Conservation (phyloP, 148 eudicot genomes). For the Cornus kousa region DNA sequence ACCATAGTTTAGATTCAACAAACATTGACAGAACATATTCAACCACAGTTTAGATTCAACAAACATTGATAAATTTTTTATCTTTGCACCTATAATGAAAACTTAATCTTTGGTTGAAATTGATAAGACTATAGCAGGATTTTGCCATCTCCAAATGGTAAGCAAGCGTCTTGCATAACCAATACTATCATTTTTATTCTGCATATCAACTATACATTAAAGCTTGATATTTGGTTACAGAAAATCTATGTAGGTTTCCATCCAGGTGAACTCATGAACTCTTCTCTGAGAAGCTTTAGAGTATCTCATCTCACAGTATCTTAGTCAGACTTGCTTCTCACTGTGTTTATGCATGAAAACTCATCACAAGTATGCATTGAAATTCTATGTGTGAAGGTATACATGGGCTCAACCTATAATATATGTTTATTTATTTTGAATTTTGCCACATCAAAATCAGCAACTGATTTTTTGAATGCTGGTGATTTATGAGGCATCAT, state of each 20-base stretch:
- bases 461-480: not conserved
- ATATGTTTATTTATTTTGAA: not conserved
- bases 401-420: not conserved
- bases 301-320: not conserved
- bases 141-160: not conserved
- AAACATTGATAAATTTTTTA: not conserved
- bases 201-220: not conserved
- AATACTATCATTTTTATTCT: not conserved
- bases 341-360: not conserved
- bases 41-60: not conserved
- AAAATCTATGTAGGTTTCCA: not conserved
- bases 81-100: not conserved
- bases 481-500: not conserved
- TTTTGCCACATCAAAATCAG: not conserved
- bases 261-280: not conserved
- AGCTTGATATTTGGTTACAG: not conserved
- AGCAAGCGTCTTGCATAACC: not conserved
- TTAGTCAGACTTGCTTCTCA: not conserved
- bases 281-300: not conserved
- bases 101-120: not conserved
- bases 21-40: not conserved
- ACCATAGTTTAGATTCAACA: not conserved
- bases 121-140: not conserved
- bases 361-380: not conserved
- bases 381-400: not conserved